These are phyloP conservation scores for Macroventuria anomochaeta DNA, from an alignment of 2,329 filamentous ascomycete species.

Conservation along the genomic window DNA sequence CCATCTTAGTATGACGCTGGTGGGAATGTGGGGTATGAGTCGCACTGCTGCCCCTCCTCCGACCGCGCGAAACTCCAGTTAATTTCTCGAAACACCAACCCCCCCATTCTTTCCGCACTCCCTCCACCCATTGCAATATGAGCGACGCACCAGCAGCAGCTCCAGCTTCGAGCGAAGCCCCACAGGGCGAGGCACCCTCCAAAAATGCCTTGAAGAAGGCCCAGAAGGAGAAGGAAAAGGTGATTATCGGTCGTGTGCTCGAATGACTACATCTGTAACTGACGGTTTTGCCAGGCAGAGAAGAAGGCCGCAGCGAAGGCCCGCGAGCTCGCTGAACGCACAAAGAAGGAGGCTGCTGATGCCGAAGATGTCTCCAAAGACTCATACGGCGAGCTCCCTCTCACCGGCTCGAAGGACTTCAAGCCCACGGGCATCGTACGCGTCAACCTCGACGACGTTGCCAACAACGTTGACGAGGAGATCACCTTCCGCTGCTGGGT, in stretches of 20 bases:
- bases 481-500: slow-evolving; percentile 81
- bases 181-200: slow-evolving; percentile 39
- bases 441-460: slow-evolving; percentile 61
- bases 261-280: not conserved
- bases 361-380: slow-evolving; percentile 72
- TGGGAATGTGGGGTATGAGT: slow-evolving; percentile 25
- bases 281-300: slow-evolving; percentile 39
- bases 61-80: slow-evolving; percentile 1
- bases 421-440: slow-evolving; percentile 62
- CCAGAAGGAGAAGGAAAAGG: slow-evolving; percentile 53
- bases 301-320: slow-evolving; percentile 51
- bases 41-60: slow-evolving; percentile 20
- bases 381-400: slow-evolving; percentile 77
- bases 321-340: slow-evolving; percentile 59
- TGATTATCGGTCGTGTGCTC: slow-evolving; percentile 13
- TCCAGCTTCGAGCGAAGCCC: slow-evolving; percentile 28
- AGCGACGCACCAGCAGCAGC: slow-evolving; percentile 40
- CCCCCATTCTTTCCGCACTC: slow-evolving; percentile 6
- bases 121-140: slow-evolving; percentile 30
- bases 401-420: slow-evolving; percentile 60
- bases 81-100: slow-evolving; percentile 10
- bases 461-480: slow-evolving; percentile 48
- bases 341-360: slow-evolving; percentile 67
- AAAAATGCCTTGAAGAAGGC: slow-evolving; percentile 53
- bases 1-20: slow-evolving; percentile 24